Conservation (phyloP, 129 eudicot species). For the Escallonia herrerae region DNA sequence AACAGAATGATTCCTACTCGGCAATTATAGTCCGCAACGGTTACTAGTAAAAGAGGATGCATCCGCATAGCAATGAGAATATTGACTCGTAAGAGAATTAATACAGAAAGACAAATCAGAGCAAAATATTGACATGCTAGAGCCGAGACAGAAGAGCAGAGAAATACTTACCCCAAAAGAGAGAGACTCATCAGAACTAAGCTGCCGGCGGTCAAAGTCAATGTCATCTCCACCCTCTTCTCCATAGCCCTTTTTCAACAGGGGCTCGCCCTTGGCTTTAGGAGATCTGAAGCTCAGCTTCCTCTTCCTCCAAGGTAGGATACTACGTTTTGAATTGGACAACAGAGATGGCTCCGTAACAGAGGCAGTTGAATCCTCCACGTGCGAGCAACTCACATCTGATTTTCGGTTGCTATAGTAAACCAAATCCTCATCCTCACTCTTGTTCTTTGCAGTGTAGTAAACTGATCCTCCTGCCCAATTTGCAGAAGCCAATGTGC, state of each 20-base stretch:
- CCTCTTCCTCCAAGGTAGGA: constrained; percentile 93
- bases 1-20: too few species aligned
- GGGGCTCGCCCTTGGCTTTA: constrained; percentile 84
- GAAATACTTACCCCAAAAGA: constrained; percentile 34
- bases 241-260: constrained; percentile 74
- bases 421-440: constrained; percentile 61
- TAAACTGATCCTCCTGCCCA: constrained; percentile 28
- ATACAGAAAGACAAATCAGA: too few species aligned
- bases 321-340: constrained; percentile 58
- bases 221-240: constrained; percentile 99
- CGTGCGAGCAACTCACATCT: constrained; percentile 57
- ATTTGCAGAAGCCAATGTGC: constrained; percentile 79
- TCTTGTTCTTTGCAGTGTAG: not conserved
- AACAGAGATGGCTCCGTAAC: constrained; percentile 40
- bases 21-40: too few species aligned
- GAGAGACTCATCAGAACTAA: constrained; percentile 50
- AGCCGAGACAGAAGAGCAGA: not conserved
- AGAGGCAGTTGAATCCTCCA: constrained; percentile 37
- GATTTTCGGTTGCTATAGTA: constrained; percentile 76
- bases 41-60: too few species aligned
- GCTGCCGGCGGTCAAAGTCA: constrained; percentile 94
- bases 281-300: constrained; percentile 84
- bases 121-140: not conserved
- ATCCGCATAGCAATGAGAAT: too few species aligned
- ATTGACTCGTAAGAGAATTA: too few species aligned